Conservation (phyloP, 805 yeast genomes). For the Zygosaccharomyces kombuchaensis region DNA sequence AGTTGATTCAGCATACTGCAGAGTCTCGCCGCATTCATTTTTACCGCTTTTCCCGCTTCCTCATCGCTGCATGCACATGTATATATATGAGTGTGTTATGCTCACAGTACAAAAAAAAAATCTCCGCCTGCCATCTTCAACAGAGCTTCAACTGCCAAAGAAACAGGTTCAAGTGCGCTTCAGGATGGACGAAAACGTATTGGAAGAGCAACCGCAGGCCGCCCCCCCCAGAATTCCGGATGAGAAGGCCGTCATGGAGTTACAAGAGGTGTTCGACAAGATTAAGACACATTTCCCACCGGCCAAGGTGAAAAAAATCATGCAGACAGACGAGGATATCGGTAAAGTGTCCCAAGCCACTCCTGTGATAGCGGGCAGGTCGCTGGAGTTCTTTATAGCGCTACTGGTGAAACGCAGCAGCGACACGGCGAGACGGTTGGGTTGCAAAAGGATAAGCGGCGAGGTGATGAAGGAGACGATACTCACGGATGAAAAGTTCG, state of each 20-base stretch:
- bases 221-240: conserved; percentile 4
- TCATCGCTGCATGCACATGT: conserved; percentile 1
- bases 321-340: conserved; percentile 97
- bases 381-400: conserved; percentile 87
- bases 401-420: conserved; percentile 82
- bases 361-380: conserved; percentile 95
- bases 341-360: conserved; percentile 99
- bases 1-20: not conserved
- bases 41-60: not conserved
- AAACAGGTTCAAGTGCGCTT: not conserved
- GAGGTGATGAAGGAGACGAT: conserved; percentile 82
- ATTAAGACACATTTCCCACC: conserved; percentile 84
- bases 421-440: conserved; percentile 66
- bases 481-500: conserved; percentile 82
- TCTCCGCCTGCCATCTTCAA: not conserved
- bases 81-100: conserved; percentile 1
- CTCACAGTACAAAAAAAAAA: conserved; percentile 1
- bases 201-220: conserved; percentile 1
- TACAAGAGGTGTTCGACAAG: conserved; percentile 30
- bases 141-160: not conserved
- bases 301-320: conserved; percentile 90
- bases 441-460: conserved; percentile 76
- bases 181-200: conserved; percentile 3
- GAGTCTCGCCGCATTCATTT: not conserved
- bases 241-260: conserved; percentile 11